Evolutionary conservation across 2,329 filamentous ascomycete species (phyloP).

Genomic region (Decorospora gaudefroyi): DNA sequence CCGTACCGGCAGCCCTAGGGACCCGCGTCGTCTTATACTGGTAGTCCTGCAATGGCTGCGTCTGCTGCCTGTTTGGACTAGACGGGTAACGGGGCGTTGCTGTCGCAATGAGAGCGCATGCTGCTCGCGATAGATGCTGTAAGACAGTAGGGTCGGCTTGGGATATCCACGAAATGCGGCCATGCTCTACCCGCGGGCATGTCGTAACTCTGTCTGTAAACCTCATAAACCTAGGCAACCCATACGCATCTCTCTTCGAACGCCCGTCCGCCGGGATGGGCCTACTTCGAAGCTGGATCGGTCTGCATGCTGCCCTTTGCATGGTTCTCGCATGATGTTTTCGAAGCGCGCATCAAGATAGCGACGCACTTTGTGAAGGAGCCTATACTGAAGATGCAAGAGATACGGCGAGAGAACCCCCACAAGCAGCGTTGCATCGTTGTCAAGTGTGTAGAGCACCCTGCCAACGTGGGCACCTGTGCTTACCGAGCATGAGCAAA

Average conservation of each 20-base stretch:
- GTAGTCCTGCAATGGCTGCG: conserved; percentile 5
- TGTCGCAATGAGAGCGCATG: background rate
- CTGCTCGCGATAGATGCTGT: background rate
- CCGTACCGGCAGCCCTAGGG: conserved; percentile 6
- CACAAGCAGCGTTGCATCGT: conserved; percentile 16
- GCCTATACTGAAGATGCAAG: conserved; percentile 16
- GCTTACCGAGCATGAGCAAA: conserved; percentile 12
- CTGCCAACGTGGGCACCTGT: background rate
- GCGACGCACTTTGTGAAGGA: conserved; percentile 15
- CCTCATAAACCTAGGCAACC: conserved; percentile 22
- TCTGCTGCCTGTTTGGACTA: conserved; percentile 5
- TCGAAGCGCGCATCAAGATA: conserved; percentile 25
- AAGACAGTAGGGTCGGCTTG: background rate
- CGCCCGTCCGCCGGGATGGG: conserved; percentile 16
- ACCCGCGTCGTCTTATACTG: conserved; percentile 4
- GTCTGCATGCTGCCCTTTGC: conserved; percentile 16
- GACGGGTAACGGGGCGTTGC: conserved; percentile 1
- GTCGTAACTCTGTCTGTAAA: conserved; percentile 19
- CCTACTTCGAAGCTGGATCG: conserved; percentile 33
- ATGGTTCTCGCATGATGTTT: conserved; percentile 15
- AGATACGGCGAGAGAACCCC: conserved; percentile 3
- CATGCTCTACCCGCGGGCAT: conserved; percentile 12
- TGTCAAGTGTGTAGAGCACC: conserved; percentile 13
- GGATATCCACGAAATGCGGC: background rate
- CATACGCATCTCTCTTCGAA: conserved; percentile 9